These are phyloP conservation scores for Aureobasidium uvarum DNA, from an alignment of 2,329 filamentous ascomycete species.

Conservation along the genomic window DNA sequence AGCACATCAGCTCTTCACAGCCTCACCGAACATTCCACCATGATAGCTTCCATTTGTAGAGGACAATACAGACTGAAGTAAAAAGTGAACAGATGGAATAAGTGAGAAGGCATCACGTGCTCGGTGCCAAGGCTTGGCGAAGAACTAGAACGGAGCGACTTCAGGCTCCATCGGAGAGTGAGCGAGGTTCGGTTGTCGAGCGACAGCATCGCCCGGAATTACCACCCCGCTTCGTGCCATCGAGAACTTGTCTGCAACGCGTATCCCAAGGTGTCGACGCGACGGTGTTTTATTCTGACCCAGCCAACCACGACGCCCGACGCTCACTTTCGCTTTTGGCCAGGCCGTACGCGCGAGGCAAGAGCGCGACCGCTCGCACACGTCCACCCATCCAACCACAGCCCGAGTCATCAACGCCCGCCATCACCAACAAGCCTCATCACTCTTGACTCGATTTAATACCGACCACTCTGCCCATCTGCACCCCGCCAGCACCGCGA, in stretches of 20 bases:
- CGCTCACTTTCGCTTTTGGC: constrained; percentile 20
- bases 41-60: background rate
- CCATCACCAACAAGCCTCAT: constrained; percentile 6
- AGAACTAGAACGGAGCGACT: background rate
- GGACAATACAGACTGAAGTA: background rate
- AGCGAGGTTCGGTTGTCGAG: constrained; percentile 11
- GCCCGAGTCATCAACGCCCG: constrained; percentile 23
- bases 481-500: background rate
- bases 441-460: constrained; percentile 4
- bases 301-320: constrained; percentile 12
- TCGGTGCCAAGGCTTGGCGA: background rate
- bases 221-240: constrained; percentile 19
- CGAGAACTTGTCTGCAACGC: constrained; percentile 18
- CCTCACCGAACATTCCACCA: background rate
- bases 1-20: background rate
- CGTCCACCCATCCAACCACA: constrained; percentile 9
- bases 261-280: constrained; percentile 15
- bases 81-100: background rate
- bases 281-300: constrained; percentile 6
- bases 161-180: constrained; percentile 1
- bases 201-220: constrained; percentile 14
- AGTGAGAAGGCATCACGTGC: background rate
- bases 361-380: constrained; percentile 20
- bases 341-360: constrained; percentile 9
- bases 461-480: background rate